Evolutionary conservation across 768 basidiomycete genomes (phyloP).

Genomic region (Russula ochroleuca): DNA sequence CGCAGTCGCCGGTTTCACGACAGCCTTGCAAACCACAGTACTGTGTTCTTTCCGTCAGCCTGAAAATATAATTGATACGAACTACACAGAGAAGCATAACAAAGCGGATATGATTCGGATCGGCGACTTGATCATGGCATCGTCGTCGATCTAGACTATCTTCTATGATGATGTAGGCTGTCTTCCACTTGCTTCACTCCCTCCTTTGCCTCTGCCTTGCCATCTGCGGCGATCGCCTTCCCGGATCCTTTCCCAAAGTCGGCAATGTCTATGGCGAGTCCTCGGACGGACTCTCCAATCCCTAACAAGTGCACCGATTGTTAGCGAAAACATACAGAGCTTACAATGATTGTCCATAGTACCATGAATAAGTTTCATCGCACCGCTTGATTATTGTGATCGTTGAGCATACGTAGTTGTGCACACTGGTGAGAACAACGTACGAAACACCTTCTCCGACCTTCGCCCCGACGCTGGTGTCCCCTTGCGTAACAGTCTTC

Average conservation of each 20-base stretch:
- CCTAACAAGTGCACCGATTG: constrained; percentile 3
- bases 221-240: constrained; percentile 7
- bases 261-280: constrained; percentile 11
- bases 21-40: too few species aligned
- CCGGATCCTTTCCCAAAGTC: constrained; percentile 17
- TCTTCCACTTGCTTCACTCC: constrained; percentile 1
- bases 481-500: background rate
- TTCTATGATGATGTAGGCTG: background rate
- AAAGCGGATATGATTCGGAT: background rate
- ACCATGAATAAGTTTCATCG: constrained; percentile 15
- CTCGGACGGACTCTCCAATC: constrained; percentile 20
- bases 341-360: background rate
- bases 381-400: background rate
- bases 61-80: background rate
- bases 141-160: background rate
- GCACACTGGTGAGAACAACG: background rate
- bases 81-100: background rate
- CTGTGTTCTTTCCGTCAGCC: background rate
- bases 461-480: background rate
- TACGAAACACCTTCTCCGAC: constrained; percentile 17
- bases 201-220: constrained; percentile 13
- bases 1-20: too few species aligned
- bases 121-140: too few species aligned
- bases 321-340: background rate
- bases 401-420: background rate